Base-by-base conservation (phyloP, 352 stramenopile genomes). In the Phytophthora crassamura region DNA sequence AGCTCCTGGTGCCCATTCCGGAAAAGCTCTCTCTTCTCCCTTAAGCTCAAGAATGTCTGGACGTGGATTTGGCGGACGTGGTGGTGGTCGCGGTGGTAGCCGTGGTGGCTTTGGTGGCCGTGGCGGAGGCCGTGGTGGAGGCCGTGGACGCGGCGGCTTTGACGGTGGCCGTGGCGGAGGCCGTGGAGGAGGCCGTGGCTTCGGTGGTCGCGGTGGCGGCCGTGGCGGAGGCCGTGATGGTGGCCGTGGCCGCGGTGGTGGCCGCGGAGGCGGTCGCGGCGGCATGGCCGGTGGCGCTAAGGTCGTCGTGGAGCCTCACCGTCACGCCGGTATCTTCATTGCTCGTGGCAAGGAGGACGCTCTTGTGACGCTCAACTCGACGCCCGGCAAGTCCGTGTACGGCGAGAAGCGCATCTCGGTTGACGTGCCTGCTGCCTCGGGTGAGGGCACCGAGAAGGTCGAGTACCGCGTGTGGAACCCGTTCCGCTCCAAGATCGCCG, bases 401-500 rank as follows among this genome's bases (percentile, higher is more conserved):
- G 98, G 97, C 61, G 98, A 99, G 81, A 99, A 99, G 86, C 88
- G 96, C 71, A 99, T 99, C 67, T 98, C 90, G 46, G 97, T 99
- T 3, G 98, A 99, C 55, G 95, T 97, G 35, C 89, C 96, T 7
- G 78, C 90, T 11, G 90, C 94, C 38, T 89, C 85, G 47, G 86
- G 92, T 38, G 91, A 97, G 65, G 88, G 90, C 54, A 91, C 91
- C 0, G 91, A 96, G 66, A 99, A 99, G 90, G 91, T 99, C 33
- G 98, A 99, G 83, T 99, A 99, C 85, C 95, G 98, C 64, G 97
- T 99, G 59, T 99, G 98, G 98, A 99, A 99, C 87, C 98, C 98
- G 59, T 99, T 99, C 92, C 92, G 98, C 66, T 99, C 97, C 50
- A 99, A 99, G 92, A 88, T 99, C 39, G 97, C 97, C 32, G 98